phyloP scores from a whole-genome alignment of 495 filamentous ascomycete genomes.

The Podospora pseudocomata region DNA sequence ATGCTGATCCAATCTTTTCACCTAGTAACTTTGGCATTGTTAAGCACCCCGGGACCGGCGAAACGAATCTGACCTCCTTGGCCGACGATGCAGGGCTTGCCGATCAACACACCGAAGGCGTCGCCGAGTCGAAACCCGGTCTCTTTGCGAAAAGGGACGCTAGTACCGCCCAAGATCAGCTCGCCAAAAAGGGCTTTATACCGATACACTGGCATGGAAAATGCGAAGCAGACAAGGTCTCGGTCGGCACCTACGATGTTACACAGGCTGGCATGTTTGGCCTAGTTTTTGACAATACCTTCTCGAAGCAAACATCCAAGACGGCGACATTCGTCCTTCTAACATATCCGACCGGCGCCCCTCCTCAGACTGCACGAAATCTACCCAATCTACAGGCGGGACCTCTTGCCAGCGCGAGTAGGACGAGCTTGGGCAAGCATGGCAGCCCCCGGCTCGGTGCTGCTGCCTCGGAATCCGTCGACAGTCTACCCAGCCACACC shows the following conservation, averaged over 20 bases:
- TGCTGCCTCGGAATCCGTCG: conserved; percentile 46
- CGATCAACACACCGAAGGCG: conserved; percentile 44
- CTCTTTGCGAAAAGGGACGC: conserved; percentile 48
- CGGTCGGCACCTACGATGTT: conserved; percentile 84
- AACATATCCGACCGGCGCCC: conserved; percentile 80
- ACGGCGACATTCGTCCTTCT: conserved; percentile 90
- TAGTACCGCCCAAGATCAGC: conserved; percentile 70
- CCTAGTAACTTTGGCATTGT: conserved; percentile 88
- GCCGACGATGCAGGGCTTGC: conserved; percentile 42
- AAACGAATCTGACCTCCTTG: conserved; percentile 52
- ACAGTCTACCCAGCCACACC: conserved; percentile 54
- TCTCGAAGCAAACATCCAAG: conserved; percentile 92
- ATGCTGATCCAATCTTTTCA: conserved; percentile 7
- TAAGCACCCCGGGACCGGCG: conserved; percentile 80
- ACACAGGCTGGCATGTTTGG: conserved; percentile 89
- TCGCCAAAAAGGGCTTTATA: conserved; percentile 81
- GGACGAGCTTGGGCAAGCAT: conserved; percentile 46
- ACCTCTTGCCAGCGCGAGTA: conserved; percentile 44
- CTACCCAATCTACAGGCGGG: conserved; percentile 53
- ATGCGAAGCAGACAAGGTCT: conserved; percentile 95
- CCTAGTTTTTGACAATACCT: conserved; percentile 97
- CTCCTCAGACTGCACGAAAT: conserved; percentile 75
- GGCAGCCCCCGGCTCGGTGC: conserved; percentile 39
- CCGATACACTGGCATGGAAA: conserved; percentile 86
- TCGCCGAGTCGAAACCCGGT: conserved; percentile 35